Base-by-base conservation (phyloP, 2,329 filamentous ascomycete genomes). In the Davidsoniella virescens region DNA sequence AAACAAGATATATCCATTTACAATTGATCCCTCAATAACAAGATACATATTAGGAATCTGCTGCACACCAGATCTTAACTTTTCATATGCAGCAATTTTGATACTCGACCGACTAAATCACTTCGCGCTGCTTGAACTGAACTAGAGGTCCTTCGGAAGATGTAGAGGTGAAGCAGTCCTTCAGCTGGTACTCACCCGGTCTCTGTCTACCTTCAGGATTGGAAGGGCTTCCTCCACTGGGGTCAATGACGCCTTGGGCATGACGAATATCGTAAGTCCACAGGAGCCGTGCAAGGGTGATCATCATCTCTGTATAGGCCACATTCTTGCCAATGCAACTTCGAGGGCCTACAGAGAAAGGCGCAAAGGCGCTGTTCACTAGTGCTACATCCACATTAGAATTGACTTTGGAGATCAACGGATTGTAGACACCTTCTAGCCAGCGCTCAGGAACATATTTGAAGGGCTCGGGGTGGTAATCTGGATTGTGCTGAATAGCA, bases 251-350 rank as follows among this genome's bases (percentile, higher is more conserved):
- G 1, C 70, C 70, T 2, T 66, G 58, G 0, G 73, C 69, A 58
- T 64, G 66, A 42, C 74, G 65, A 62, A 82, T 55, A 54, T 83
- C 80, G 54, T 78, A 84, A 56, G 75, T 54, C 55, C 68, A 82
- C 52, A 84, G 58, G 17, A 77, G 67, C 12, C 79, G 64, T 33
- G 79, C 80, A 50, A 84, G 61, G 2, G 78, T 74, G 4, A 75
- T 72, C 47, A 67, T 74, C 71, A 84, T 74, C 66, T 84, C 80
- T 42, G 75, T 70, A 57, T 84, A 82, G 2, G 80, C 80, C 42
- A 84, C 63, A 0, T 73, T 72, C 68, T 84, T 85, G 0, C 82
- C 82, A 50, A 86, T 83, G 59, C 82, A 87, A 2, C 80, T 80
- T 9, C 82, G 67, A 0, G 80, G 77, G 0, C 82, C 82, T 54